Base-by-base conservation (phyloP, 192 early-diverging fungal species). In the Entophlyctis helioformis region DNA sequence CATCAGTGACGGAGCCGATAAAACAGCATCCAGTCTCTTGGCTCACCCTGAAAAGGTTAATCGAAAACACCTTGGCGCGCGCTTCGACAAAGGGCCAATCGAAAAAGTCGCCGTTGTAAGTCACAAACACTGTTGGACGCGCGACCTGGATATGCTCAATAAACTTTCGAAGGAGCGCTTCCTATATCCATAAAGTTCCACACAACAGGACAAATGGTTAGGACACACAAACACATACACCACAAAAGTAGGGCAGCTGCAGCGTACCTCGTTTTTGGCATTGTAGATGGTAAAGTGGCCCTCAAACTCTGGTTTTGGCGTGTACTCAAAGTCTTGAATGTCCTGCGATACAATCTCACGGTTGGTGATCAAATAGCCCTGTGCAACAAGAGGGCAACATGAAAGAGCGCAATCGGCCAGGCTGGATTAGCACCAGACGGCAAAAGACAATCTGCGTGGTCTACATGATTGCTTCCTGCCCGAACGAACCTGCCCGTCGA, bases 31-130 rank as follows among this genome's bases (percentile, higher is more conserved):
- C n/a, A n/a, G n/a, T n/a, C n/a, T n/a, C n/a, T n/a, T n/a, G n/a
- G n/a, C n/a, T n/a, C n/a, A n/a, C n/a, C n/a, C n/a, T n/a, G n/a
- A n/a, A n/a, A n/a, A n/a, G n/a, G n/a, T n/a, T n/a, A n/a, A n/a
- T n/a, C n/a, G n/a, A n/a, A n/a, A n/a, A n/a, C n/a, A n/a, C n/a
- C n/a, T n/a, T n/a, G n/a, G 96, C 82, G 36, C 96, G 59, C 19
- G 82, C 71, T 36, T 96, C 91, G 9, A 98, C 69, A 66, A 94
- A 98, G 0, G 91, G 91, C 90, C 89, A 96, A 76, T 98, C 96
- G 69, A 98, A 98, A 58, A 76, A 87, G 53, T 98, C 96, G 50
- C 96, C 96, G 81, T 99, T 99, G 57, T 99, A 99, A 3, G 96
- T 94, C 1, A 85, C 91, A 63, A 90, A 65, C 12, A 99, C 81